Percentiles rank a stretch among this genome's conserved stretches.
Evolutionary conservation across 2,329 filamentous ascomycete species (phyloP).

Genomic region (Colletotrichum tropicale): DNA sequence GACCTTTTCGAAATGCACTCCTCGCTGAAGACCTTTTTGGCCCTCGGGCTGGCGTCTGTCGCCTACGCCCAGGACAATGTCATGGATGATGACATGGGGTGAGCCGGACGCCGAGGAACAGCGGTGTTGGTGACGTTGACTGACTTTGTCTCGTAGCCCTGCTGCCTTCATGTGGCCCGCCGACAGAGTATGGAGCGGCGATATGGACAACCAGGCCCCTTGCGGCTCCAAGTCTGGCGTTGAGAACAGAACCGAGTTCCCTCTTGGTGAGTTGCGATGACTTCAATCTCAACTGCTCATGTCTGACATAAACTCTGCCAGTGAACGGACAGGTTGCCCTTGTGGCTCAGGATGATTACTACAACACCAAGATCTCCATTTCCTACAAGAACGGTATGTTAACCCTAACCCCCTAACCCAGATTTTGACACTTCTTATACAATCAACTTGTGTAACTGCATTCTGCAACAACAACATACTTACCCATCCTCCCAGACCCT

Average conservation of each 20-base stretch:
- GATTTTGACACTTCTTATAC: neutral
- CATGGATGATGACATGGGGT: slow-evolving; percentile 23
- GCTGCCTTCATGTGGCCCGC: slow-evolving; percentile 60
- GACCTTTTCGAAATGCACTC: neutral
- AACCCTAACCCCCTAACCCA: neutral
- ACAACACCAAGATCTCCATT: slow-evolving; percentile 52
- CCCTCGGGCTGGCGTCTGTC: slow-evolving; percentile 3
- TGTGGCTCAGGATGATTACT: slow-evolving; percentile 57
- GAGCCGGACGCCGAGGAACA: neutral
- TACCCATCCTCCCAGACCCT: slow-evolving; percentile 28
- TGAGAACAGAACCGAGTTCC: slow-evolving; percentile 54
- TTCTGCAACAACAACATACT: neutral
- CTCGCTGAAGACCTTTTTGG: neutral
- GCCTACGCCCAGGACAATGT: slow-evolving; percentile 4
- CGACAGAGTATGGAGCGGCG: slow-evolving; percentile 54
- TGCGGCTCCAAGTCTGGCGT: slow-evolving; percentile 53
- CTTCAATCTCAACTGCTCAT: neutral
- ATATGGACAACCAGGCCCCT: slow-evolving; percentile 54
- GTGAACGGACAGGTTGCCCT: slow-evolving; percentile 55
- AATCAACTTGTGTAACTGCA: neutral
- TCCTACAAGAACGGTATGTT: slow-evolving; percentile 52
- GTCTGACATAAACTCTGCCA: slow-evolving; percentile 23
- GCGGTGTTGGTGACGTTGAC: neutral
- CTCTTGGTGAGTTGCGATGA: slow-evolving; percentile 41
- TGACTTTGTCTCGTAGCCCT: slow-evolving; percentile 38